Evolutionary conservation across 2,329 filamentous ascomycete species (phyloP).

Genomic region (Nothomitra cinnamomea): DNA sequence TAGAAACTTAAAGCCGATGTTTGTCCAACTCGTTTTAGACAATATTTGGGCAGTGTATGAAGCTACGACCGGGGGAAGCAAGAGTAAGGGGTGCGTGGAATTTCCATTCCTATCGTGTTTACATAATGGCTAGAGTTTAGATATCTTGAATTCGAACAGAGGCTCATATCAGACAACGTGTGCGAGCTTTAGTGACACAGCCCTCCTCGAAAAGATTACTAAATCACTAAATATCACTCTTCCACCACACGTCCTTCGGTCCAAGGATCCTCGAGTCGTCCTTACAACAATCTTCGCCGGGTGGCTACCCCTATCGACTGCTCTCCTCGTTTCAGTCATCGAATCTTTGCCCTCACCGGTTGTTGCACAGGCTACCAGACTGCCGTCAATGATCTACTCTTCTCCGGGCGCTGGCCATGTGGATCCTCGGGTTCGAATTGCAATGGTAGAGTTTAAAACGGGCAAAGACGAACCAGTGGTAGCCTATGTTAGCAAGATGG

Average conservation of each 20-base stretch:
- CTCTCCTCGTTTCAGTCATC: slow-evolving; percentile 80
- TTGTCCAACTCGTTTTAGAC: slow-evolving; percentile 89
- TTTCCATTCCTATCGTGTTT: slow-evolving; percentile 12
- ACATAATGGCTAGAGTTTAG: slow-evolving; percentile 1
- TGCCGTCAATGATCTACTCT: slow-evolving; percentile 61
- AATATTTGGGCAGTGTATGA: slow-evolving; percentile 94
- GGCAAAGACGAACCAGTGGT: slow-evolving; percentile 60
- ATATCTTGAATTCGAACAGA: slow-evolving; percentile 14
- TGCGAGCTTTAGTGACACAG: slow-evolving; percentile 42
- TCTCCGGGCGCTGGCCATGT: slow-evolving; percentile 65
- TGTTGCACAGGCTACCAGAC: slow-evolving; percentile 58
- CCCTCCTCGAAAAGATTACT: slow-evolving; percentile 79
- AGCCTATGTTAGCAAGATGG: slow-evolving; percentile 96
- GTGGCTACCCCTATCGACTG: slow-evolving; percentile 88
- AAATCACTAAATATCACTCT: slow-evolving; percentile 77
- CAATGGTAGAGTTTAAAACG: slow-evolving; percentile 67
- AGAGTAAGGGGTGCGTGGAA: slow-evolving; percentile 56
- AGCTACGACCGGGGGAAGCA: slow-evolving; percentile 67
- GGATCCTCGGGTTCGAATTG: slow-evolving; percentile 50
- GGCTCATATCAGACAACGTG: slow-evolving; percentile 17
- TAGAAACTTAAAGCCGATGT: slow-evolving; percentile 82
- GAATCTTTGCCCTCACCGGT: slow-evolving; percentile 80
- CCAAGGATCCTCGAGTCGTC: slow-evolving; percentile 66
- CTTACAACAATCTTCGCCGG: slow-evolving; percentile 73
- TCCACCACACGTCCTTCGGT: slow-evolving; percentile 66